phyloP scores from a whole-genome alignment of 495 filamentous ascomycete genomes.

The Xylaria venustula region DNA sequence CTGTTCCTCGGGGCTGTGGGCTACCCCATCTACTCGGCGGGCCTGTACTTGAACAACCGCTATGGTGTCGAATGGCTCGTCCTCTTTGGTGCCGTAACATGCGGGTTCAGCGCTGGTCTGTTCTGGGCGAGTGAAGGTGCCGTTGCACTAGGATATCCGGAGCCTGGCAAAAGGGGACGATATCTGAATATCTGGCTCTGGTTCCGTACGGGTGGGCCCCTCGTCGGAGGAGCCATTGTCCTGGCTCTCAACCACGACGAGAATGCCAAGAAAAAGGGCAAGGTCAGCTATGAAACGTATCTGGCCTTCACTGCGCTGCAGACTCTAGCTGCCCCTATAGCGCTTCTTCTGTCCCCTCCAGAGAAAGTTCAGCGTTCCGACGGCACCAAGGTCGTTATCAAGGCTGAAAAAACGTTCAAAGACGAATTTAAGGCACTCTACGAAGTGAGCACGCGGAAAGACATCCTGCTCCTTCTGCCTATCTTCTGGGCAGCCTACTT shows the following conservation, averaged over 20 bases:
- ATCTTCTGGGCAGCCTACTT: constrained; percentile 56
- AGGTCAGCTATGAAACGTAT: constrained; percentile 55
- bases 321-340: constrained; percentile 51
- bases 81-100: constrained; percentile 53
- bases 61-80: constrained; percentile 59
- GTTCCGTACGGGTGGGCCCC: constrained; percentile 54
- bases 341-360: constrained; percentile 51
- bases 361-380: constrained; percentile 54
- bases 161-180: constrained; percentile 51
- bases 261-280: constrained; percentile 44
- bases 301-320: constrained; percentile 54
- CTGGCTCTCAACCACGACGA: constrained; percentile 50
- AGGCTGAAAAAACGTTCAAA: constrained; percentile 42
- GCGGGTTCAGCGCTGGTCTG: constrained; percentile 54
- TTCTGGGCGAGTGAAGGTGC: constrained; percentile 61
- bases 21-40: constrained; percentile 56
- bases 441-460: constrained; percentile 42
- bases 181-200: constrained; percentile 59
- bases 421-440: constrained; percentile 49
- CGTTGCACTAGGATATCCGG: constrained; percentile 57
- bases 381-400: constrained; percentile 38
- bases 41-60: constrained; percentile 58
- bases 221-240: constrained; percentile 57
- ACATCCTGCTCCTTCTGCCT: constrained; percentile 54
- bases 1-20: constrained; percentile 56